These are phyloP conservation scores for Oryza coarctata DNA, from an alignment of 176 grass and related monocot genomes.

Conservation along the genomic window DNA sequence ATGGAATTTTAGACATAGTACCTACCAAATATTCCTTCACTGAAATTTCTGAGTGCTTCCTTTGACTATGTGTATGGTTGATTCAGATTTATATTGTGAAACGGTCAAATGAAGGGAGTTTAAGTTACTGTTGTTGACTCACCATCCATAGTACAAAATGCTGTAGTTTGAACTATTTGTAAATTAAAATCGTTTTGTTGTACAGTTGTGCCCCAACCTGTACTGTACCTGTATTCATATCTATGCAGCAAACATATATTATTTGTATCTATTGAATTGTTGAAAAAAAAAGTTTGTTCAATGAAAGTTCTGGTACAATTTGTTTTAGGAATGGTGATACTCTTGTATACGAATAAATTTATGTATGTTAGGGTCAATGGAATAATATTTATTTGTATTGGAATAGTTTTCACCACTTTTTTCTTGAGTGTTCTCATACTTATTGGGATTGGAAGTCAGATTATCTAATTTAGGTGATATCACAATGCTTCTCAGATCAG, in stretches of 20 bases:
- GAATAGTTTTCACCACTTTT: background rate
- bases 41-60: background rate
- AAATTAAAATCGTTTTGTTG: background rate
- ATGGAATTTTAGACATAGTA: background rate
- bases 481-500: background rate
- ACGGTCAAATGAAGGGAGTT: background rate
- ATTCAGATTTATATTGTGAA: background rate
- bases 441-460: background rate
- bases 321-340: background rate
- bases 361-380: background rate
- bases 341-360: background rate
- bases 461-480: background rate
- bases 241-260: background rate
- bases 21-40: background rate
- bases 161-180: background rate
- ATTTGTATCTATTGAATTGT: background rate
- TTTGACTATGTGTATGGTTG: background rate
- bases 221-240: constrained; percentile 5
- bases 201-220: background rate
- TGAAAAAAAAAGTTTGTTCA: background rate
- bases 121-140: background rate
- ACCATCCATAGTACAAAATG: background rate
- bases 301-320: background rate
- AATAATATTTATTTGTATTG: background rate
- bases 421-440: background rate